Base-by-base conservation (phyloP, 257 asterid species). In the Rehmannia glutinosa region DNA sequence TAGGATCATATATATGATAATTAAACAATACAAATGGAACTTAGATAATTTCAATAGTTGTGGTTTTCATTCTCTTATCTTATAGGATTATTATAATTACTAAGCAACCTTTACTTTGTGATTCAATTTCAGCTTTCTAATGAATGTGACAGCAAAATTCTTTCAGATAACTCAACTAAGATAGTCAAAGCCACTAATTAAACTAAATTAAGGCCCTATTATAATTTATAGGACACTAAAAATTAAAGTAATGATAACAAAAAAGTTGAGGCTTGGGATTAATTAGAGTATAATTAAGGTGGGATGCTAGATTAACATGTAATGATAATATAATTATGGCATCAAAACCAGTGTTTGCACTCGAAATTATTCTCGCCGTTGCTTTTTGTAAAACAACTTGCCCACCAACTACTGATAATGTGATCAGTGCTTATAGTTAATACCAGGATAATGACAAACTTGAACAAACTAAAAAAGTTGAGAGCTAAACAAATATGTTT, bases 381-480 rank as follows among this genome's bases (percentile, higher is more conserved):
- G 70, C 86, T 82, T 84, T 82, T 24, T 53, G 58, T 16, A 77
- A 50, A 58, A 64, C 85, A 80, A 80, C 33, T 74, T 69, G 87
- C 75, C 82, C 75, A 69, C 81, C 77, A 50, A 72, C 71, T 71
- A 60, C 35, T 77, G 79, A 82, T 84, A 75, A 74, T 78, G 80
- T 73, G 77, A 81, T 62, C 65, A 56, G 73, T 62, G 69, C 61
- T 69, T 49, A 43, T 81, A 69, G 12, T 79, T 81, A 70, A 81
- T 79, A 64, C 13, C 76, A 76, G 43, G 86, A 86, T 86, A 83
- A 78, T 84, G 76, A 75, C 74, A 72, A 69, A 69, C 46, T 72
- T n/a, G n/a, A n/a, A n/a, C n/a, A n/a, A 75, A 69, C 62, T 68
- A 30, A 21, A 10, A 65, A 69, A 64, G 28, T 64, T 35, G 2